Base-by-base conservation (phyloP, 106 monocot genomes). In the Dioscorea alata region DNA sequence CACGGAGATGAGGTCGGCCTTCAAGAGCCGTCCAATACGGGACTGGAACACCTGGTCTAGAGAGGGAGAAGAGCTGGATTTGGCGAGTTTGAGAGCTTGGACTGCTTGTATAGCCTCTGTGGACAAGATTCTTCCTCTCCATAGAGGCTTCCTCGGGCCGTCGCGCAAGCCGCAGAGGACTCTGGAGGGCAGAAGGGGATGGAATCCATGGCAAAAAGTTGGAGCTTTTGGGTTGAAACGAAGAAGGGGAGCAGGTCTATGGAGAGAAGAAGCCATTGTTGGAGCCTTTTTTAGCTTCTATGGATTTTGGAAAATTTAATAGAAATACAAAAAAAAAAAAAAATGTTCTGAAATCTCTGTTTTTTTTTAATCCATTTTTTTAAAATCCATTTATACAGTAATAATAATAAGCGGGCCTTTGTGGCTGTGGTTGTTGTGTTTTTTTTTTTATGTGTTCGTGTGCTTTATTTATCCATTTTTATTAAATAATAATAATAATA, bases 91-190 rank as follows among this genome's bases (percentile, higher is more conserved):
- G 56, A 88, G 88, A 8, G 78, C 75, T 49, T 86, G 88, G 56
- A 92, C 88, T 62, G 79, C 88, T 21, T 92, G 92, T 66, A 92
- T 86, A 13, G 92, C 88, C 71, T 92, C 92, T 18, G 79, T 70
- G 23, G 88, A 83, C 65, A 88, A 33, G 57, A 81, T 74, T 10
- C 57, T 57, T 61, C 77, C 74, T 59, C 81, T 70, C 92, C 88
- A 85, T 13, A 85, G 74, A 17, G 76, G 79, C 80, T 69, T 67
- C 76, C 81, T 80, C 71, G 71, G 18, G 4, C 80, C 82, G 42
- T 54, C 85, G 21, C 92, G 69, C 17, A 92, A 75, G 19, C 92
- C 83, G 63, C 83, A 92, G 48, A 72, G 69, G 71, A 86, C 66
- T n/a, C 33, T 23, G 12, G 61, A n/a, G 2, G 66, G 71, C n/a